Percentiles rank a stretch among this genome's conserved stretches.
phyloP scores from a whole-genome alignment of 202 grass and related monocot genomes.

The Bolboschoenoplectus hybrid region DNA sequence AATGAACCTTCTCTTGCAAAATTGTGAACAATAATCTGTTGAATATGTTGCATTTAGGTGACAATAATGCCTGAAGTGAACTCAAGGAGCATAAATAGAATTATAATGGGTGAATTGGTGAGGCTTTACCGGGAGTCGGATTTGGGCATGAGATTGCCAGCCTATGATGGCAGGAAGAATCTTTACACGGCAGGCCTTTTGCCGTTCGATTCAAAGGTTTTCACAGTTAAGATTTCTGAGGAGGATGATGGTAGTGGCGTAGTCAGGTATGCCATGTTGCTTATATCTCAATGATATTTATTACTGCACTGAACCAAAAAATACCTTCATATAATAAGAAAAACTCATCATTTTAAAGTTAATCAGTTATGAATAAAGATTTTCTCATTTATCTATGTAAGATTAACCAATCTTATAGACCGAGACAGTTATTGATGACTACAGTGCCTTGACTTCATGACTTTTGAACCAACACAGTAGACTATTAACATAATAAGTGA shows the following conservation, averaged over 20 bases:
- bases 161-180: constrained; percentile 96
- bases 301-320: constrained; percentile 9
- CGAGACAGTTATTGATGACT: background rate
- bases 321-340: background rate
- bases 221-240: constrained; percentile 72
- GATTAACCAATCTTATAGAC: background rate
- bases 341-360: background rate
- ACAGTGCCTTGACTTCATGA: background rate
- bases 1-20: background rate
- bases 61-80: constrained; percentile 87
- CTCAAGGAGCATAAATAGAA: constrained; percentile 82
- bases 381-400: background rate
- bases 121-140: constrained; percentile 80
- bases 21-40: background rate
- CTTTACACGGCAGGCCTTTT: constrained; percentile 89
- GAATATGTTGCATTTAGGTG: constrained; percentile 52
- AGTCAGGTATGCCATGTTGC: constrained; percentile 44
- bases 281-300: background rate
- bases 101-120: constrained; percentile 86
- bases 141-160: constrained; percentile 82
- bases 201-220: constrained; percentile 85
- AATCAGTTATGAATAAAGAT: background rate
- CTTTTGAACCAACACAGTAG: background rate
- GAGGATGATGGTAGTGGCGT: constrained; percentile 66
- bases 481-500: constrained; percentile 21